Evolutionary conservation across 2,329 filamentous ascomycete genomes (phyloP), one percentile per base, ranked within the genome.

Genomic region (Stromatinia cepivora): DNA sequence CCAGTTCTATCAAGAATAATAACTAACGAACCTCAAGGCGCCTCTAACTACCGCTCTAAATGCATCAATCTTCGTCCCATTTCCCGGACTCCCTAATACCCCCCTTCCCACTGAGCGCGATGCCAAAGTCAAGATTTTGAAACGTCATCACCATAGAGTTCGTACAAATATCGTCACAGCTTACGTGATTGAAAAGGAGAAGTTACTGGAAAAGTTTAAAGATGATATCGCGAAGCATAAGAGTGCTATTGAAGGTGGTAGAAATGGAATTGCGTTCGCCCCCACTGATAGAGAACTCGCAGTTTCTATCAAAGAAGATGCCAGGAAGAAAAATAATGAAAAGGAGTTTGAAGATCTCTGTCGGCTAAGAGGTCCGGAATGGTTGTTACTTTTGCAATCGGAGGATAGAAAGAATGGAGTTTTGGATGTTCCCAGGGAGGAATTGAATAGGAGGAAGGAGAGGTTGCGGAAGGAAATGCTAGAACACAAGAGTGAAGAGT

Each of bases 1-100:
- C 0, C 1, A 11, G 0, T 36, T 22, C 13, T 20, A 25, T 20
- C 2, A 50, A 25, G 20, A 39, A n/a, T 39, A 10, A 39, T 28
- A 8, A 39, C n/a, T 52, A 20, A 52, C 4, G 50, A 20, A 13
- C 39, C 9, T 8, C 9, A 42, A 54, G 61, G 39, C 34, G 20
- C 20, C 48, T 20, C 31, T 66, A 42, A n/a, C 65, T 28, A 69
- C 71, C 56, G 66, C 66, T 20, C 56, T 70, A 8, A 57, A 66
- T 28, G 59, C 71, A 22, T 72, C 74, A 17, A 75, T 77, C 69
- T 77, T 77, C 65, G 63, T 69, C n/a, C 73, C 75, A 6, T 77
- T 76, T 69, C 46, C 59, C 1, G 72, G 74, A 31, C 68, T 74
- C 39, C 67, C 69, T 31, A 22, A 53, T 13, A 20, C 36, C 17